phyloP scores from a whole-genome alignment of 306 rosid species.

The Cicer bijugum region DNA sequence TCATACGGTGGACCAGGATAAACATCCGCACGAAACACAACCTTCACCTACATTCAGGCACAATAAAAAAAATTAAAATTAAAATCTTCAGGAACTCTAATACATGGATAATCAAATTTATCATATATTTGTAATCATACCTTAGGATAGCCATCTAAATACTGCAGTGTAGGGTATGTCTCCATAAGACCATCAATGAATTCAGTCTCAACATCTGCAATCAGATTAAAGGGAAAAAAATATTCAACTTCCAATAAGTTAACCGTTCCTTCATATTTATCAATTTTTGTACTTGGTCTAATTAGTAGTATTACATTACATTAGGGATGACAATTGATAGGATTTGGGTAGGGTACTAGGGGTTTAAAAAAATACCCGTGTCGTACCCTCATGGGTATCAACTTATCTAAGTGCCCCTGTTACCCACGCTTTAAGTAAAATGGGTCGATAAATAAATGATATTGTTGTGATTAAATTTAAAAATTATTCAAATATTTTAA shows the following conservation, averaged over 20 bases:
- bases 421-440: no score
- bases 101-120: neutral
- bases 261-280: neutral
- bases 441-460: no score
- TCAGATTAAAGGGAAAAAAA: constrained; percentile 31
- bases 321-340: no score
- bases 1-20: constrained; percentile 61
- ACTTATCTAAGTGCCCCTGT: no score
- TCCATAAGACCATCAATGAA: constrained; percentile 96
- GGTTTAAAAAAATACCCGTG: no score
- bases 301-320: constrained; percentile 19
- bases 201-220: constrained; percentile 90
- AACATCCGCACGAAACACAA: constrained; percentile 89
- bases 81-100: constrained; percentile 23
- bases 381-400: no score
- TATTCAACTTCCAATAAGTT: constrained; percentile 21
- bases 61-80: neutral
- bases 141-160: constrained; percentile 90
- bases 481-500: no score
- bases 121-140: constrained; percentile 46
- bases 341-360: no score
- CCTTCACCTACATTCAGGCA: constrained; percentile 75
- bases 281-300: neutral
- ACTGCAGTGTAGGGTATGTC: constrained; percentile 88
- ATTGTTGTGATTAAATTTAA: no score